phyloP scores from a whole-genome alignment of 169 alveolate species.

The Eimeria sp. region DNA sequence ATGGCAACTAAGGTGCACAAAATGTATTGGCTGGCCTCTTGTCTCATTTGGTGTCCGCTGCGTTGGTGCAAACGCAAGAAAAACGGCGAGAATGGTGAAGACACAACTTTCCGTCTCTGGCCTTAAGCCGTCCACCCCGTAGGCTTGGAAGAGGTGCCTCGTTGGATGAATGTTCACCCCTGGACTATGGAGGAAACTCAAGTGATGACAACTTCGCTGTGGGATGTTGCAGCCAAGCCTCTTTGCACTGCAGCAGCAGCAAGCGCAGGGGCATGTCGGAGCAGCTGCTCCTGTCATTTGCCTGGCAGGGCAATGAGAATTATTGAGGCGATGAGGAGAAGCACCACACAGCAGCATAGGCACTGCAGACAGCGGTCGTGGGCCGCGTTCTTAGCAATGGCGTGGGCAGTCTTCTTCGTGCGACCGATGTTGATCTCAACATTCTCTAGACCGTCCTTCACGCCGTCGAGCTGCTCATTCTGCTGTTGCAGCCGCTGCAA shows the following conservation, averaged over 20 bases:
- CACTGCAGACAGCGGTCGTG: constrained; percentile 79
- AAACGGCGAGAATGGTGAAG: not conserved
- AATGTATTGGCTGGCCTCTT: not conserved
- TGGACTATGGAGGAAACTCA: not conserved
- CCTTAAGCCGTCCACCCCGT: not conserved
- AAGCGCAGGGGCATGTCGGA: not conserved
- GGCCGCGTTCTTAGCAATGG: constrained; percentile 78
- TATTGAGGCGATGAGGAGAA: constrained; percentile 65
- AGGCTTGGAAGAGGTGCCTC: not conserved
- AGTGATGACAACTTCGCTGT: not conserved
- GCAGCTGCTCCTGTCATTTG: not conserved
- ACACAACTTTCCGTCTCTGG: not conserved
- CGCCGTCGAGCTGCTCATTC: constrained; percentile 74
- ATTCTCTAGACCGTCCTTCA: constrained; percentile 38
- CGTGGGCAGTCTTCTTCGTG: constrained; percentile 68
- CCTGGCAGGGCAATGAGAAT: constrained; percentile 75
- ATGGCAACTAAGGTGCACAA: not conserved
- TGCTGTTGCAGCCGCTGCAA: constrained; percentile 68
- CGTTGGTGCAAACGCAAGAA: not conserved
- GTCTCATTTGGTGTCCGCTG: not conserved
- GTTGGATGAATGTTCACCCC: not conserved
- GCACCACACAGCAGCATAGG: constrained; percentile 68
- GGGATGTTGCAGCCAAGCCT: not conserved
- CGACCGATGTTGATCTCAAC: constrained; percentile 45
- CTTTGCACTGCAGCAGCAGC: not conserved